Evolutionary conservation across 2,329 filamentous ascomycete species (phyloP), one percentile per base, ranked within the genome.

Genomic region (Plectosphaerella cucumerina): DNA sequence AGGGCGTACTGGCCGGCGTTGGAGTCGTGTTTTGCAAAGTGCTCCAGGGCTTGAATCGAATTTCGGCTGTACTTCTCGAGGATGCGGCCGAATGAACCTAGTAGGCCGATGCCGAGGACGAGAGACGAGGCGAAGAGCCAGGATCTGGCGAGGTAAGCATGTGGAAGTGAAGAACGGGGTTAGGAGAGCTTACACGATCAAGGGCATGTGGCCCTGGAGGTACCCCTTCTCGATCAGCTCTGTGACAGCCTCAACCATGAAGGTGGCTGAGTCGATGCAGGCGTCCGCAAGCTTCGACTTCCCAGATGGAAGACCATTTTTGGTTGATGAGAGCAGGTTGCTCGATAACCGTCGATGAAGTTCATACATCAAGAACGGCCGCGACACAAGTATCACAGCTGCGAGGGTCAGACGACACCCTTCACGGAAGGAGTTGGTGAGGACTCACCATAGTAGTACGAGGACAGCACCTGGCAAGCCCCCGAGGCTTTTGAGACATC

Each of bases 361-460:
- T 59, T 81, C 77, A 46, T 78, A 79, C 76, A 81, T 80, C 6
- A 81, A 66, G 47, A 81, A 81, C 0, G 78, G 78, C 1, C 78
- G 66, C 0, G 78, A 77, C 0, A 81, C 76, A 3, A 81, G 67
- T 67, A 81, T 81, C n/a, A 81, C 78, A 1, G 76, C 74, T 56
- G 8, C 10, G 5, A 6, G 26, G 3, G 33, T 53, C 8, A 56
- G 35, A 9, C 17, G 12, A 14, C 43, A 17, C n/a, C n/a, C n/a
- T n/a, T 14, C 9, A 33, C 6, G 35, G 3, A 26, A 9, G n/a
- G 6, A 23, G 18, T 2, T 9, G 6, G 11, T 5, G 12, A 6
- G 11, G 6, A 43, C 48, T 45, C 14, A 56, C 54, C 51, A 52
- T 81, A 81, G 59, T 80, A 80, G 50, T 81, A 81, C 2, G 76